These are phyloP conservation scores for Wallacemonas sp. DNA, from an alignment of 208 protist genomes.

Conservation along the genomic window DNA sequence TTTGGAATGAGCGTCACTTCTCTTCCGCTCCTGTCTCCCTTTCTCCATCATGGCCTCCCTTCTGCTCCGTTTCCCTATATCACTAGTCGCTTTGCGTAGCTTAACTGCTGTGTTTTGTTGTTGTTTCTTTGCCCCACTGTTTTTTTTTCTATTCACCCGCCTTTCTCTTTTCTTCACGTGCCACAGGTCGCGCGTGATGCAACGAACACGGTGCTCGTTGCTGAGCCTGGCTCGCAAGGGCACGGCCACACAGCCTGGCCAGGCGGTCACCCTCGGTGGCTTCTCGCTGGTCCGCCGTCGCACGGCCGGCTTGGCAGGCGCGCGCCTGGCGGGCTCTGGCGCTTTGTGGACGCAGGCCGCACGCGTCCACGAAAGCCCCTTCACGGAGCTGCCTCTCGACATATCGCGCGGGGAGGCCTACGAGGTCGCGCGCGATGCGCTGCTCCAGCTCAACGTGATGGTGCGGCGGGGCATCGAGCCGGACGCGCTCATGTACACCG, in stretches of 20 bases:
- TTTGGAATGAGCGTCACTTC: too few species aligned
- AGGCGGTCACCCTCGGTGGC: background rate
- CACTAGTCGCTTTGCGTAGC: slow-evolving; percentile 6
- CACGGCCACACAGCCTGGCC: background rate
- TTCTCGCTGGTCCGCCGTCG: background rate
- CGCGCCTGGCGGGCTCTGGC: background rate
- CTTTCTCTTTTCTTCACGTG: too few species aligned
- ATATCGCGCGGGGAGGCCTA: slow-evolving; percentile 64
- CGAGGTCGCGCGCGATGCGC: slow-evolving; percentile 71
- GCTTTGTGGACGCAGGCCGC: slow-evolving; percentile 16
- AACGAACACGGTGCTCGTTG: background rate
- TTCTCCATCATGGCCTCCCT: background rate
- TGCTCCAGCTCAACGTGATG: slow-evolving; percentile 94
- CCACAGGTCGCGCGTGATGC: too few species aligned
- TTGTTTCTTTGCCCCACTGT: too few species aligned
- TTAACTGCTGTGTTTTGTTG: too few species aligned
- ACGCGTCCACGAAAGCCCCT: slow-evolving; percentile 69
- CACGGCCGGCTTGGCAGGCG: background rate
- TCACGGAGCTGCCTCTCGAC: slow-evolving; percentile 55
- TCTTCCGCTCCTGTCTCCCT: background rate
- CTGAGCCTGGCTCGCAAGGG: background rate
- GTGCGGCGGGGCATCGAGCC: slow-evolving; percentile 87
- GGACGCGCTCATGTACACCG: slow-evolving; percentile 93
- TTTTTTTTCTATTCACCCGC: too few species aligned
- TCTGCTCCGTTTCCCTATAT: slow-evolving; percentile 15